Evolutionary conservation across 129 eudicot genomes (phyloP), one percentile per base, ranked within the genome.

Genomic region (Ambrosia trifida): DNA sequence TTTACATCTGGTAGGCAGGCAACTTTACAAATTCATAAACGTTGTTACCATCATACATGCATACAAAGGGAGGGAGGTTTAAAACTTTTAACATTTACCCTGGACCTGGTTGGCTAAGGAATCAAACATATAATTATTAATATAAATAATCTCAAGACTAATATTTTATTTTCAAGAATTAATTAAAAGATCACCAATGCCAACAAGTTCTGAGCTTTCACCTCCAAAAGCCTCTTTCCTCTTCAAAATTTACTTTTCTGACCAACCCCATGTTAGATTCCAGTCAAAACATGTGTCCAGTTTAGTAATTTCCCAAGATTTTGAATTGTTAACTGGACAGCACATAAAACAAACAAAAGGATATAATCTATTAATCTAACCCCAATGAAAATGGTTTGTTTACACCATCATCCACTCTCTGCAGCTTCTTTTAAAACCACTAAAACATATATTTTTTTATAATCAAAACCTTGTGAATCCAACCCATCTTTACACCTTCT

Each of bases 261-360:
- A 83, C 95, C 91, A 79, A 70, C 54, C 85, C 83, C 80, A 84
- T 84, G 78, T 84, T 69, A 84, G 75, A 80, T 80, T 66, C 66
- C 82, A 64, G 74, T 80, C 73, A 72, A 60, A 64, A 30, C 35
- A 46, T 49, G 12, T 65, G 64, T 60, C 80, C 68, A 69, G 14
- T 72, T 20, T 65, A 33, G 78, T 31, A 73, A 61, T 68, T 73
- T 76, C 44, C 66, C 76, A 77, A 65, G 80, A 45, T 49, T 78
- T 70, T 78, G 66, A 78, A 70, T 63, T 77, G 49, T 38, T 57
- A 66, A 79, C 64, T 80, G 58, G 72, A 77, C 89, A 89, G 72
- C 95, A 87, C 78, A 87, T 74, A 90, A 83, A 83, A 90, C 88
- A 85, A 87, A 87, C 88, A 85, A 87, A 87, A 90, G 80, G 75